These are phyloP conservation scores for Penicillium daleae DNA, from an alignment of 495 filamentous ascomycete species.

Conservation along the genomic window DNA sequence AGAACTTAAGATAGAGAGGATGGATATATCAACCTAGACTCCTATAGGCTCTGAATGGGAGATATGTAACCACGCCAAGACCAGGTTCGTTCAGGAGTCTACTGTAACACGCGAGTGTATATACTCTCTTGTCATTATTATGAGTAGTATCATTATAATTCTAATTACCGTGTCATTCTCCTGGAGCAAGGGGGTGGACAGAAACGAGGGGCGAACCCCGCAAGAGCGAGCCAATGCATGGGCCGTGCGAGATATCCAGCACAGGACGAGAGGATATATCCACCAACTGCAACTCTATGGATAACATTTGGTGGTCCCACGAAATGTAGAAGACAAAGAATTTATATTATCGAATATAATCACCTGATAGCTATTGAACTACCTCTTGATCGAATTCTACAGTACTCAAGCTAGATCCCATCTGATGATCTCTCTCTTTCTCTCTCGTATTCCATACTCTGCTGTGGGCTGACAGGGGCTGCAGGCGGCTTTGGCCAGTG, in stretches of 20 bases:
- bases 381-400: background rate
- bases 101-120: background rate
- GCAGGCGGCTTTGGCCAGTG: constrained; percentile 16
- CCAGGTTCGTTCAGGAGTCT: background rate
- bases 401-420: no score
- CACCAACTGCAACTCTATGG: background rate
- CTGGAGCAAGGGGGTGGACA: background rate
- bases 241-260: constrained; percentile 15
- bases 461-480: constrained; percentile 25
- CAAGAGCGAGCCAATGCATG: constrained; percentile 15
- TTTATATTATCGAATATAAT: no score
- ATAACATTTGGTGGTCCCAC: background rate
- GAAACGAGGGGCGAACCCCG: constrained; percentile 9
- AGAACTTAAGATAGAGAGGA: background rate
- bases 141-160: background rate
- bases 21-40: background rate
- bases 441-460: background rate
- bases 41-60: background rate
- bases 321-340: no score
- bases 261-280: background rate
- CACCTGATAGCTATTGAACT: no score
- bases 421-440: no score
- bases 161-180: background rate
- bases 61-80: background rate
- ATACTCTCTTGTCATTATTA: background rate